Evolutionary conservation across 352 stramenopile species (phyloP), one percentile per base, ranked within the genome.

Genomic region (Pythium guiyangense): DNA sequence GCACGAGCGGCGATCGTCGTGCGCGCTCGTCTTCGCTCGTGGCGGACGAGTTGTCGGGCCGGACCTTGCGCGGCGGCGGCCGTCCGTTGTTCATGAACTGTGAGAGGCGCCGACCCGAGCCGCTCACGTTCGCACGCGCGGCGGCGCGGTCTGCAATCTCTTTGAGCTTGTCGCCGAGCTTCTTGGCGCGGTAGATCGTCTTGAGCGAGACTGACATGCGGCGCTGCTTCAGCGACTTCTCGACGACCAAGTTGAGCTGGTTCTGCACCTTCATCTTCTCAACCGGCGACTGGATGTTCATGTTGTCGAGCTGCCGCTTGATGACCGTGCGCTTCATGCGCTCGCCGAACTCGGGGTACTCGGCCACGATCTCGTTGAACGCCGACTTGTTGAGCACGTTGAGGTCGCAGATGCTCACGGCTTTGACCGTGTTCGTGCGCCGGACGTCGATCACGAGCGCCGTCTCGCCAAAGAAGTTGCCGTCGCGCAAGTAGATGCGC

Each of bases 241-340:
- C 77, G 20, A 92, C 82, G 17, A 90, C 75, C 44, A 86, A 60
- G 49, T 79, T 90, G 20, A 92, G 71, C 49, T 92, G 82, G 44
- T 85, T 84, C 49, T 92, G 77, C 34, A 89, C 71, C 48, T 90
- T 90, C 43, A 79, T 77, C 52, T 90, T 90, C 57, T 88, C 80
- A 0, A 64, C 63, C 0, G 79, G 73, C 15, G 79, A 89, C 45
- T 86, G 73, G 49, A 92, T 89, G 47, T 92, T 90, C 82, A 92
- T 92, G 65, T 92, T 92, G 61, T 92, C 75, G 10, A 92, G 60
- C 54, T 92, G 82, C 3, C 82, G 71, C 49, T 92, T 86, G 61
- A 92, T 90, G 35, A 92, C 82, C 10, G 80, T 89, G 50, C 75
- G 70, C 59, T 92, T 92, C 77, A 92, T 89, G 31, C 77, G 74